Conservation (phyloP, 192 early-diverging fungal species). For the Backusella sp. region DNA sequence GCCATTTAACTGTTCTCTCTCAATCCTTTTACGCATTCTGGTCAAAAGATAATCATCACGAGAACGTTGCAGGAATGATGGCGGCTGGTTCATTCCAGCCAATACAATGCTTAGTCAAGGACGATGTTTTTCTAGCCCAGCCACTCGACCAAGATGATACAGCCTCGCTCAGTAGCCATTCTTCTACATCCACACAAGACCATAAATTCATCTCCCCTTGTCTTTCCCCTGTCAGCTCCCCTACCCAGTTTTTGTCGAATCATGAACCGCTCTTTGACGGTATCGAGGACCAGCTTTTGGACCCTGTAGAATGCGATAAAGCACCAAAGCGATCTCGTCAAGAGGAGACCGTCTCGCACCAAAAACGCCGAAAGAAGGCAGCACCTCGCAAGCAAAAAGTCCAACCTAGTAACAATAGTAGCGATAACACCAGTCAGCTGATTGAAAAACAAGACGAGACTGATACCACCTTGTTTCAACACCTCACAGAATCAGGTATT, state of each 20-base stretch:
- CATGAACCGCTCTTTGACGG: constrained; percentile 15
- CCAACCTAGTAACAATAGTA: not conserved
- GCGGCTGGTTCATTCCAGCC: not conserved
- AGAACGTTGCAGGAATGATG: constrained; percentile 11
- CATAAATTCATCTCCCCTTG: not conserved
- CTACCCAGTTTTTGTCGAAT: constrained; percentile 6
- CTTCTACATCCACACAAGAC: constrained; percentile 11
- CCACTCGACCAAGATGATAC: constrained; percentile 20
- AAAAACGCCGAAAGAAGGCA: not conserved
- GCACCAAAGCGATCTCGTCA: not conserved
- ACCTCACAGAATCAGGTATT: constrained; percentile 59
- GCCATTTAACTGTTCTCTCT: not conserved
- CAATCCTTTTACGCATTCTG: constrained; percentile 9
- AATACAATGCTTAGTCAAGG: constrained; percentile 11
- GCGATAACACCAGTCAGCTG: not conserved
- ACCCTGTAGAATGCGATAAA: not conserved
- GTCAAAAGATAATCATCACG: constrained; percentile 12
- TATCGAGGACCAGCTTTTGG: not conserved
- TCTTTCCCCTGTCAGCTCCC: constrained; percentile 18
- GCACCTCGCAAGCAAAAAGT: not conserved
- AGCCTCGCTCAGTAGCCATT: constrained; percentile 15
- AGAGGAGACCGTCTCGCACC: not conserved
- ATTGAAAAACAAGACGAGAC: not conserved
- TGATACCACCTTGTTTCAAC: constrained; percentile 58
- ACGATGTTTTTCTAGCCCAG: constrained; percentile 19